These are phyloP conservation scores for Polysphondylium violaceum DNA, from an alignment of 78 protist species.

Conservation along the genomic window DNA sequence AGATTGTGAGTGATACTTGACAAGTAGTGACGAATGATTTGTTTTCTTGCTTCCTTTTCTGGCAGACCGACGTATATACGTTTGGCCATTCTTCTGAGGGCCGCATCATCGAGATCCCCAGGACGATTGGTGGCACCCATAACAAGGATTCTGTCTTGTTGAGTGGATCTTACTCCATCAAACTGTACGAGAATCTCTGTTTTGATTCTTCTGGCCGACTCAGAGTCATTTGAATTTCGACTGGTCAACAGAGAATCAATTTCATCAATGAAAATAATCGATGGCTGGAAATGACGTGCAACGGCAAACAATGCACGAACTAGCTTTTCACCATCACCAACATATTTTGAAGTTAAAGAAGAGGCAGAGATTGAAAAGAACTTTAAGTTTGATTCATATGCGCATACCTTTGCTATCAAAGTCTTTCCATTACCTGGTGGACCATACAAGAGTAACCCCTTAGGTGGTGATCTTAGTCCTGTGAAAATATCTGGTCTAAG, in stretches of 20 bases:
- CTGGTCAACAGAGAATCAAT: constrained; percentile 89
- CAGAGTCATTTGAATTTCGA: constrained; percentile 77
- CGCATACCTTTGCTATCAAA: constrained; percentile 96
- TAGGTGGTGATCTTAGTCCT: constrained; percentile 82
- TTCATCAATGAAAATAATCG: constrained; percentile 95
- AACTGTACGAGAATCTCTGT: constrained; percentile 89
- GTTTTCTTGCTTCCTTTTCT: constrained; percentile 77
- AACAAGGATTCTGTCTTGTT: constrained; percentile 60
- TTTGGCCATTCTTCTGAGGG: constrained; percentile 86
- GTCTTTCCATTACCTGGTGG: constrained; percentile 93
- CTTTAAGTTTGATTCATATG: constrained; percentile 92
- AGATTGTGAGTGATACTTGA: constrained; percentile 26
- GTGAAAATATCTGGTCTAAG: constrained; percentile 81
- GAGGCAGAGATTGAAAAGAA: constrained; percentile 96
- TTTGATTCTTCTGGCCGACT: constrained; percentile 84
- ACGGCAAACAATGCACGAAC: constrained; percentile 92
- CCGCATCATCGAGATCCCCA: constrained; percentile 97
- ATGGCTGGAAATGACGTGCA: constrained; percentile 84
- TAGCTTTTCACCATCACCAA: constrained; percentile 93
- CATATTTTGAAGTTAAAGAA: constrained; percentile 89
- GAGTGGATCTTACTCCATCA: constrained; percentile 71
- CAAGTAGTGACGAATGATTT: constrained; percentile 38
- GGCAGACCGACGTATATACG: constrained; percentile 94
- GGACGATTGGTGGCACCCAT: constrained; percentile 97
- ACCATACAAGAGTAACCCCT: constrained; percentile 88